phyloP scores from a whole-genome alignment of 306 rosid genomes.

The Luffa acutangula region DNA sequence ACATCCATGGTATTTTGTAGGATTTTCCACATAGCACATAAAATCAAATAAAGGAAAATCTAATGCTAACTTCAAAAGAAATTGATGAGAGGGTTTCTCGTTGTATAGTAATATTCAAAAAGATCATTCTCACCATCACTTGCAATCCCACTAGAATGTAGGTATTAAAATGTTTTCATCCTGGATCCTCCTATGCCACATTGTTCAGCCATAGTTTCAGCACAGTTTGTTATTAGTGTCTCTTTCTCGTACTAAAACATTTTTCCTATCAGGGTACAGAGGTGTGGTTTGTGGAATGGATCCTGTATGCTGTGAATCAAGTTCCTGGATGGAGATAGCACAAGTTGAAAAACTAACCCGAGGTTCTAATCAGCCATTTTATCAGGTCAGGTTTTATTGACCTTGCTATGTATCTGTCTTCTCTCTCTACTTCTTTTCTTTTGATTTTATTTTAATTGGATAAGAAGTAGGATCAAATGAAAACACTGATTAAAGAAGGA shows the following conservation, averaged over 20 bases:
- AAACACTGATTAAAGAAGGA: background rate
- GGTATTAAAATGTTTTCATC: conserved; percentile 13
- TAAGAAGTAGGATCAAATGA: background rate
- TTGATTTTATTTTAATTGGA: background rate
- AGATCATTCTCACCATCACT: background rate
- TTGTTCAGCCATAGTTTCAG: background rate
- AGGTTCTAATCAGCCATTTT: conserved; percentile 81
- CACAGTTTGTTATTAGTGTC: background rate
- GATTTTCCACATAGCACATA: background rate
- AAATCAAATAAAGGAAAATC: background rate
- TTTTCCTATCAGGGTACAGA: conserved; percentile 47
- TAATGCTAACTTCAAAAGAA: background rate
- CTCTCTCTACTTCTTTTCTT: background rate
- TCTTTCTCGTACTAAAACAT: conserved; percentile 10
- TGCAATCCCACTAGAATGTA: background rate
- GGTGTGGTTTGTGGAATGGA: conserved; percentile 95
- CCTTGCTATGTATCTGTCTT: background rate
- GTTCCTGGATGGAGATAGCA: conserved; percentile 88
- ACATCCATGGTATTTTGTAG: background rate
- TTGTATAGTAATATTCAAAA: background rate
- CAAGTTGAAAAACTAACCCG: conserved; percentile 59
- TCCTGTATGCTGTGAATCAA: conserved; percentile 83
- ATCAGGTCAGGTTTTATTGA: conserved; percentile 46
- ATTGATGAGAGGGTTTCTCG: background rate
- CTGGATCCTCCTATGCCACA: conserved; percentile 12